These are phyloP conservation scores for Pachysandra terminalis DNA, from an alignment of 164 flowering plant species.

Conservation along the genomic window DNA sequence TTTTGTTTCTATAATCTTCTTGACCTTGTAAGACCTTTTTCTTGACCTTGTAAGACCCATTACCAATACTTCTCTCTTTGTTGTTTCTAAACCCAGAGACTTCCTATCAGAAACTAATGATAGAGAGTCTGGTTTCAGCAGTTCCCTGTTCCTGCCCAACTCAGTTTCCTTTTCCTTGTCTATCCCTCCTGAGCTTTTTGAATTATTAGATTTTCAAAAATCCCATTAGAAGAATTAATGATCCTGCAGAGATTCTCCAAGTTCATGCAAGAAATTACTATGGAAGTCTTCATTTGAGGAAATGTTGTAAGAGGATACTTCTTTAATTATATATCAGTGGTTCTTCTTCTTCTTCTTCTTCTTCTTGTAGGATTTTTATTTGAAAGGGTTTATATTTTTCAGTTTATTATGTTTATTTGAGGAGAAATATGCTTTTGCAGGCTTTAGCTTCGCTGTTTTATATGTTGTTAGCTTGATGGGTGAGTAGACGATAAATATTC, in stretches of 20 bases:
- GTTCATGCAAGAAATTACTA: not conserved
- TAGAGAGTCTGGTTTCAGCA: not conserved
- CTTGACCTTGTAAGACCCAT: conserved; percentile 96
- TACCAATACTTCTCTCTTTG: not conserved
- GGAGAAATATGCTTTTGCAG: conserved; percentile 31
- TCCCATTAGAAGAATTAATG: too few relatives aligned
- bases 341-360: not conserved
- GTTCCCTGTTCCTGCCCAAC: conserved; percentile 29
- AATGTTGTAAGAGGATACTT: not conserved
- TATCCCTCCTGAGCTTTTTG: conserved; percentile 90
- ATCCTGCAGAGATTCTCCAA: not conserved
- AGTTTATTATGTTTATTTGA: conserved; percentile 12
- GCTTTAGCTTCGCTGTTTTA: conserved; percentile 39
- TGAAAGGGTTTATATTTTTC: conserved; percentile 1
- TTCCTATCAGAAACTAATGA: conserved; percentile 8
- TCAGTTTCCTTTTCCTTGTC: conserved; percentile 61
- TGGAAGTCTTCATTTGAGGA: not conserved
- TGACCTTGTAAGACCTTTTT: conserved; percentile 96
- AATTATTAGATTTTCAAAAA: too few relatives aligned
- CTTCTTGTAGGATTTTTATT: not conserved
- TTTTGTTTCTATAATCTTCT: conserved; percentile 31
- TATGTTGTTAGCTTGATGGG: conserved; percentile 35
- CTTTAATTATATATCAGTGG: not conserved
- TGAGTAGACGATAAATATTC: conserved; percentile 32
- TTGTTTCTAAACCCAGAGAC: not conserved